A percentile compares a stretch with the other conserved stretches of the same genome.
Conservation (phyloP, 148 eudicot species). For the Euryodendron excelsum region DNA sequence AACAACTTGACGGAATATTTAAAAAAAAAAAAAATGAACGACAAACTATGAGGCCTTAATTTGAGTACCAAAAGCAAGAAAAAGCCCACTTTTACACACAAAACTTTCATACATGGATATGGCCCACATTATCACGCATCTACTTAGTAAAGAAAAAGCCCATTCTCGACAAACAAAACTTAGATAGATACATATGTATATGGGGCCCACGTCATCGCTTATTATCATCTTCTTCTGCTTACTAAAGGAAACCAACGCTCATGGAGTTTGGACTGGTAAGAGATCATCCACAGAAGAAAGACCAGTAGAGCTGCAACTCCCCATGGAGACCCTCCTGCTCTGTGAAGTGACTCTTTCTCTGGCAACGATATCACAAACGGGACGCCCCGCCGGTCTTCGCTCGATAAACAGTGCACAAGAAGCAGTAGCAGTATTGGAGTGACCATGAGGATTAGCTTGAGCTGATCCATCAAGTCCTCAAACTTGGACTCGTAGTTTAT, state of each 20-base stretch:
- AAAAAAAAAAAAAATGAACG: no score
- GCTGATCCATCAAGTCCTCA: slow-evolving; percentile 47
- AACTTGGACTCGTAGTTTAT: slow-evolving; percentile 52
- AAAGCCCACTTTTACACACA: no score
- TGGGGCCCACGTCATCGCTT: neutral
- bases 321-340: slow-evolving; percentile 74
- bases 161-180: no score
- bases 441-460: slow-evolving; percentile 48
- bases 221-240: slow-evolving; percentile 23
- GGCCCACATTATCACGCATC: no score
- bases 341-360: slow-evolving; percentile 50
- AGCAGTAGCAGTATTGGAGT: slow-evolving; percentile 54
- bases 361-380: slow-evolving; percentile 43
- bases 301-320: slow-evolving; percentile 58
- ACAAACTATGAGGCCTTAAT: no score
- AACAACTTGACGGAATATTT: no score
- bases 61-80: no score
- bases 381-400: slow-evolving; percentile 30
- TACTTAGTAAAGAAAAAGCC: no score
- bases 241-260: slow-evolving; percentile 74
- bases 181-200: no score
- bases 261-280: slow-evolving; percentile 54
- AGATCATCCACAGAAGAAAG: slow-evolving; percentile 62
- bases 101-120: no score
- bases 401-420: slow-evolving; percentile 55